These are phyloP conservation scores for Thraustochytrium striatum DNA, from an alignment of 352 stramenopile genomes.

Conservation along the genomic window DNA sequence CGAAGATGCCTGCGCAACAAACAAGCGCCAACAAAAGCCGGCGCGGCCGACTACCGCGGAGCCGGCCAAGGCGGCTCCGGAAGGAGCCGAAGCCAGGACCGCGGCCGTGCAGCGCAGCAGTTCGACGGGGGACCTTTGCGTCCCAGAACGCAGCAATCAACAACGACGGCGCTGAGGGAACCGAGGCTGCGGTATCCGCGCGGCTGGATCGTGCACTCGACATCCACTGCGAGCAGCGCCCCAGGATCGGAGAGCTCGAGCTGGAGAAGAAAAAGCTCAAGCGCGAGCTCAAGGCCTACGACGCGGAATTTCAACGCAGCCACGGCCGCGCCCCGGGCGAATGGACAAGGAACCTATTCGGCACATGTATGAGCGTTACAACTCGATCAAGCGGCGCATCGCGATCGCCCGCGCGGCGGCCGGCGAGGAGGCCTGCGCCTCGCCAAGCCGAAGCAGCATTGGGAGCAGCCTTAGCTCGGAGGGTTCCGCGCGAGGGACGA, in stretches of 20 bases:
- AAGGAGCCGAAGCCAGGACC: too few relatives aligned
- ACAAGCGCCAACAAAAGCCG: too few relatives aligned
- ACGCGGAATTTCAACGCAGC: conserved; percentile 1
- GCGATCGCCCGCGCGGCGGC: not conserved
- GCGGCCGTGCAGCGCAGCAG: too few relatives aligned
- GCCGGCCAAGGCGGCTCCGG: too few relatives aligned
- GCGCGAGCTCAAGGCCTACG: conserved; percentile 1
- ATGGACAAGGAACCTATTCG: conserved; percentile 45
- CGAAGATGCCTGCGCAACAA: too few relatives aligned
- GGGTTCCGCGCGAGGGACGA: not conserved
- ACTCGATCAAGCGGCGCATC: conserved; percentile 16
- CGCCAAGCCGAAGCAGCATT: not conserved
- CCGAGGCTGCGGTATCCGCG: not conserved
- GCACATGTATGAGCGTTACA: conserved; percentile 39
- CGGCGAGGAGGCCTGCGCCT: not conserved
- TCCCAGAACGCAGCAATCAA: too few relatives aligned
- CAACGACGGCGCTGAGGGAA: too few relatives aligned
- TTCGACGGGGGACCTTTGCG: too few relatives aligned
- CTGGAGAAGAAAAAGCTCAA: conserved; percentile 16
- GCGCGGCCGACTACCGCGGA: too few relatives aligned
- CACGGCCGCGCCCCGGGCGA: not conserved
- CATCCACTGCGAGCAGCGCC: not conserved
- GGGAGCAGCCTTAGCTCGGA: not conserved
- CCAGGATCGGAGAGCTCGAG: too few relatives aligned
- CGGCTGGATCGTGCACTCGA: not conserved